Percentiles rank a stretch among this genome's conserved stretches.
These are phyloP conservation scores for Colletotrichum spinosum DNA, from an alignment of 2,329 filamentous ascomycete species.

Conservation along the genomic window DNA sequence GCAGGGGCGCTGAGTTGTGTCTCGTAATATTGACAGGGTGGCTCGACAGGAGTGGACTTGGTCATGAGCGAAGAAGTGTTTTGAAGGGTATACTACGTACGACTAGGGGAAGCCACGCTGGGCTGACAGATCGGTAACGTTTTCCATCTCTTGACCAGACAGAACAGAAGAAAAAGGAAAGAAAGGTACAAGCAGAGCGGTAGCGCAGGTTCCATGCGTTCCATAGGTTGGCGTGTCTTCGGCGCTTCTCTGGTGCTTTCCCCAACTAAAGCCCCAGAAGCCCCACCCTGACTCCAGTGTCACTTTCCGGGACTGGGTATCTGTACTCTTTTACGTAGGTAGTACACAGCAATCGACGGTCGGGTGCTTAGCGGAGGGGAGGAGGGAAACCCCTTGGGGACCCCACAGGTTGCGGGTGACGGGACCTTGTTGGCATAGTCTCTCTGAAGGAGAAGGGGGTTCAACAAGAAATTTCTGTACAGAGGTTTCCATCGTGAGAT, in stretches of 20 bases:
- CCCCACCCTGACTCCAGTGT: constrained; percentile 15
- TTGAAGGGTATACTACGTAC: too few species aligned
- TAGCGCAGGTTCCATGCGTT: background rate
- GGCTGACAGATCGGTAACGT: too few species aligned
- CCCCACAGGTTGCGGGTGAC: constrained; percentile 28
- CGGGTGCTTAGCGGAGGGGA: background rate
- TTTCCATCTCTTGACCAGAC: too few species aligned
- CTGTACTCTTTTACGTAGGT: constrained; percentile 1
- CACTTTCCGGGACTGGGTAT: too few species aligned
- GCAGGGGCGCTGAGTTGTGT: too few species aligned
- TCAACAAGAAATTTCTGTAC: background rate
- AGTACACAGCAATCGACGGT: background rate
- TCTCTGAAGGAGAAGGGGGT: background rate
- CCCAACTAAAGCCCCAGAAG: constrained; percentile 29
- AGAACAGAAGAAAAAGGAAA: too few species aligned
- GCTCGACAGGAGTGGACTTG: too few species aligned
- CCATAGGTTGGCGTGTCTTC: constrained; percentile 24
- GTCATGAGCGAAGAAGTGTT: too few species aligned
- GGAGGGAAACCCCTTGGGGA: constrained; percentile 17
- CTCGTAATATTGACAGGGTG: too few species aligned
- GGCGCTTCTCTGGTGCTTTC: constrained; percentile 37
- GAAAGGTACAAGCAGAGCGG: too few species aligned
- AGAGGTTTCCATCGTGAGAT: constrained; percentile 19
- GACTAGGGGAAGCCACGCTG: too few species aligned
- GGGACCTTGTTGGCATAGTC: background rate